Conservation (phyloP, 2,329 filamentous ascomycete species). For the Claviceps lovelessii region DNA sequence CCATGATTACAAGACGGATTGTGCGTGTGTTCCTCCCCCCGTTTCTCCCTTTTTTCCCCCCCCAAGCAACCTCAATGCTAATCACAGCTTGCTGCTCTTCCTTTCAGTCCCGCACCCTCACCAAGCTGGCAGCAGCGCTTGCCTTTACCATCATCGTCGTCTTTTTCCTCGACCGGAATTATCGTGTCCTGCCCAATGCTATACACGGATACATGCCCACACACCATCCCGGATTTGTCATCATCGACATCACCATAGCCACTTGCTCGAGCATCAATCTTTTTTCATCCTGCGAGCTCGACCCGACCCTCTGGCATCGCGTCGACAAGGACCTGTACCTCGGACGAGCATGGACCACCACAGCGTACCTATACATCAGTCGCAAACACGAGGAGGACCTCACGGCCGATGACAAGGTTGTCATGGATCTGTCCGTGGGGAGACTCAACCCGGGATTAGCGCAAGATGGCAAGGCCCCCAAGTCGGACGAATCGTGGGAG, state of each 20-base stretch:
- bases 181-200: slow-evolving; percentile 69
- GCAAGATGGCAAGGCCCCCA: slow-evolving; percentile 10
- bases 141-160: slow-evolving; percentile 55
- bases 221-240: slow-evolving; percentile 69
- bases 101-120: slow-evolving; percentile 47
- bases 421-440: slow-evolving; percentile 65
- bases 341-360: slow-evolving; percentile 55
- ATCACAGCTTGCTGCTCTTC: slow-evolving; percentile 12
- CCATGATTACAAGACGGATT: slow-evolving; percentile 23
- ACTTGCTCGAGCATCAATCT: slow-evolving; percentile 62
- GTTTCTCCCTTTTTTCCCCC: too few species aligned
- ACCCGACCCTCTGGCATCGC: slow-evolving; percentile 59
- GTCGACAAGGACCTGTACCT: slow-evolving; percentile 85
- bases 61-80: background rate
- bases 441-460: slow-evolving; percentile 46
- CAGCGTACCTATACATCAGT: slow-evolving; percentile 68
- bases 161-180: slow-evolving; percentile 76
- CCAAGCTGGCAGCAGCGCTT: slow-evolving; percentile 57
- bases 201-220: slow-evolving; percentile 79
- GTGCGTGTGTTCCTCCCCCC: slow-evolving; percentile 12
- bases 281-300: slow-evolving; percentile 63
- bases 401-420: slow-evolving; percentile 56
- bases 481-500: slow-evolving; percentile 56
- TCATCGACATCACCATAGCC: slow-evolving; percentile 71
- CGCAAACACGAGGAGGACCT: slow-evolving; percentile 80